These are phyloP conservation scores for Candida pseudoglaebosa DNA, from an alignment of 805 yeast genomes.

Conservation along the genomic window DNA sequence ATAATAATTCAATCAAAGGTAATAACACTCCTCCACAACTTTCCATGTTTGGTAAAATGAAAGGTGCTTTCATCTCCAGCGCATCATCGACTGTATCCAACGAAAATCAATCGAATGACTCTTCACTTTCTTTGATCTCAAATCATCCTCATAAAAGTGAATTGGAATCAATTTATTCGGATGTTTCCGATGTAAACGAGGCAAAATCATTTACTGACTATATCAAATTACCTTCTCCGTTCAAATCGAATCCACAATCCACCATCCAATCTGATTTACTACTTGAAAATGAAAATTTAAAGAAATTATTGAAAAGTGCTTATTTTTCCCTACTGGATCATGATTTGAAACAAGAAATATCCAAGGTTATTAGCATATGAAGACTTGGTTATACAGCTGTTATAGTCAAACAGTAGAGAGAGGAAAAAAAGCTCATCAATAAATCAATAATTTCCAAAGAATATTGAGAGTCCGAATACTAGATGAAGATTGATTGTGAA, in stretches of 20 bases:
- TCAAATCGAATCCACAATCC: neutral
- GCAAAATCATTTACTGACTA: slow-evolving; percentile 16
- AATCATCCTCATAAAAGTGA: slow-evolving; percentile 8
- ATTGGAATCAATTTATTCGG: slow-evolving; percentile 28
- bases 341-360: slow-evolving; percentile 2
- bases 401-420: neutral
- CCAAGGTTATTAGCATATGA: neutral
- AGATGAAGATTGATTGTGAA: too few species aligned
- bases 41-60: slow-evolving; percentile 5
- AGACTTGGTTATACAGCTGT: neutral
- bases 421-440: too few species aligned
- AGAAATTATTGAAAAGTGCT: slow-evolving; percentile 24
- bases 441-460: too few species aligned
- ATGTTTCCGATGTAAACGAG: slow-evolving; percentile 13
- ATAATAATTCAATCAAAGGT: slow-evolving; percentile 6
- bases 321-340: slow-evolving; percentile 15
- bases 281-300: slow-evolving; percentile 25
- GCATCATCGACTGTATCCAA: slow-evolving; percentile 1
- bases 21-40: slow-evolving; percentile 4
- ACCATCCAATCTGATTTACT: slow-evolving; percentile 6
- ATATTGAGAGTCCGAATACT: too few species aligned
- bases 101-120: neutral
- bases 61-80: neutral
- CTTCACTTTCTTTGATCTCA: slow-evolving; percentile 4
- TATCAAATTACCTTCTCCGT: slow-evolving; percentile 17